Conservation (phyloP, 306 rosid genomes). For the Acacia crassicarpa region DNA sequence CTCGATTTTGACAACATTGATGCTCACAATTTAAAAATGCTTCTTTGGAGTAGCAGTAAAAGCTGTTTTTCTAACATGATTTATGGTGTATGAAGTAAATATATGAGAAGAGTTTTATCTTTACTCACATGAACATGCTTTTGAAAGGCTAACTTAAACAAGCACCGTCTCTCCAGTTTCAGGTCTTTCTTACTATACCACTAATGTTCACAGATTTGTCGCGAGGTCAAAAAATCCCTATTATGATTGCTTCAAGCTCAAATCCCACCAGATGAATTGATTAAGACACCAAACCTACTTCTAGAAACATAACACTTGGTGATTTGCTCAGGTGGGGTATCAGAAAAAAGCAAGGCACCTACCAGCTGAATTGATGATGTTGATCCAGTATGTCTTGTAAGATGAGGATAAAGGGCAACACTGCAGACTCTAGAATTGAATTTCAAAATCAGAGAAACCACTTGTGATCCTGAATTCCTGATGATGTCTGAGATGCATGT, state of each 20-base stretch:
- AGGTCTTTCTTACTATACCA: slow-evolving; percentile 20
- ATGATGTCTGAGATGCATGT: slow-evolving; percentile 15
- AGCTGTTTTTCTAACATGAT: too few species aligned
- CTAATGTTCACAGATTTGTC: slow-evolving; percentile 7
- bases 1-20: too few species aligned
- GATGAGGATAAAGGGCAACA: neutral
- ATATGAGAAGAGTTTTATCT: too few species aligned
- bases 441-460: neutral
- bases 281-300: slow-evolving; percentile 8
- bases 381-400: neutral
- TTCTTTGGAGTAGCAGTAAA: rapidly evolving
- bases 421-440: neutral
- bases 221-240: slow-evolving; percentile 31
- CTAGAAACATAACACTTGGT: neutral
- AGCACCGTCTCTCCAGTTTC: slow-evolving; percentile 19
- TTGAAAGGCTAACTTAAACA: too few species aligned
- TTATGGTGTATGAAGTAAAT: too few species aligned
- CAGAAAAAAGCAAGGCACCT: neutral
- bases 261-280: slow-evolving; percentile 29
- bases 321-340: neutral
- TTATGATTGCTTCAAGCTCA: slow-evolving; percentile 26
- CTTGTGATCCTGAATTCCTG: neutral
- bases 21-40: too few species aligned
- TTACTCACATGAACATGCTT: too few species aligned
- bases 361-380: neutral